These are phyloP conservation scores for Nakaseomyces sp. DNA, from an alignment of 1,139 yeast genomes.

Conservation along the genomic window DNA sequence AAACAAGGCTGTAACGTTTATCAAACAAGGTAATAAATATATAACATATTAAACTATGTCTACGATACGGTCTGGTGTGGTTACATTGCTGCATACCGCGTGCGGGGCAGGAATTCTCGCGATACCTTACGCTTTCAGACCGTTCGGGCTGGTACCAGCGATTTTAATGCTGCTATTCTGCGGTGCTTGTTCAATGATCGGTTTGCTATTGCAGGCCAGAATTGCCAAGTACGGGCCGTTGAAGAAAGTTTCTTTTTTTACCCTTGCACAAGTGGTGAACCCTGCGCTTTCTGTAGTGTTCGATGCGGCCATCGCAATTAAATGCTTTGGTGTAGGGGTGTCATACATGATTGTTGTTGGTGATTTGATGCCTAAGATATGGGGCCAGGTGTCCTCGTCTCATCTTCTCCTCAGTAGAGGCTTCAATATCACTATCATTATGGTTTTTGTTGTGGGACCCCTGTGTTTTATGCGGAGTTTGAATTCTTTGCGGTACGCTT, in stretches of 20 bases:
- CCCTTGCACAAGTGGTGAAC: constrained; percentile 73
- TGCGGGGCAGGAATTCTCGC: constrained; percentile 87
- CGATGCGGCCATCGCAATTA: constrained; percentile 83
- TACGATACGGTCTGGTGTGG: constrained; percentile 30
- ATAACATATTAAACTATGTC: not conserved
- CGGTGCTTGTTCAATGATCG: constrained; percentile 70
- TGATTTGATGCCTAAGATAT: constrained; percentile 75
- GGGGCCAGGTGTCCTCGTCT: constrained; percentile 62
- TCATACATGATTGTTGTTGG: constrained; percentile 84
- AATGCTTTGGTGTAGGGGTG: constrained; percentile 89
- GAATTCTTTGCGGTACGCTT: constrained; percentile 80
- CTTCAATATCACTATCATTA: constrained; percentile 57
- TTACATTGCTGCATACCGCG: constrained; percentile 52
- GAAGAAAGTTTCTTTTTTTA: constrained; percentile 81
- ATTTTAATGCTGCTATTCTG: constrained; percentile 58
- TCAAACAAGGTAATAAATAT: no score
- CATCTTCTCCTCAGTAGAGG: constrained; percentile 49
- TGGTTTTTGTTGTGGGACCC: constrained; percentile 59
- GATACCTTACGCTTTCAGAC: constrained; percentile 78
- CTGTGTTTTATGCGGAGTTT: constrained; percentile 62
- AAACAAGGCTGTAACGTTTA: no score
- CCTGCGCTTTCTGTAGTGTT: constrained; percentile 76
- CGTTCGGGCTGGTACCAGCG: constrained; percentile 78
- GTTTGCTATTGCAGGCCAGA: constrained; percentile 69
- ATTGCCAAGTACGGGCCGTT: constrained; percentile 60